Percentiles rank a stretch among this genome's conserved stretches.
Conservation (phyloP, 2,329 filamentous ascomycete species). For the Cercospora sp. region DNA sequence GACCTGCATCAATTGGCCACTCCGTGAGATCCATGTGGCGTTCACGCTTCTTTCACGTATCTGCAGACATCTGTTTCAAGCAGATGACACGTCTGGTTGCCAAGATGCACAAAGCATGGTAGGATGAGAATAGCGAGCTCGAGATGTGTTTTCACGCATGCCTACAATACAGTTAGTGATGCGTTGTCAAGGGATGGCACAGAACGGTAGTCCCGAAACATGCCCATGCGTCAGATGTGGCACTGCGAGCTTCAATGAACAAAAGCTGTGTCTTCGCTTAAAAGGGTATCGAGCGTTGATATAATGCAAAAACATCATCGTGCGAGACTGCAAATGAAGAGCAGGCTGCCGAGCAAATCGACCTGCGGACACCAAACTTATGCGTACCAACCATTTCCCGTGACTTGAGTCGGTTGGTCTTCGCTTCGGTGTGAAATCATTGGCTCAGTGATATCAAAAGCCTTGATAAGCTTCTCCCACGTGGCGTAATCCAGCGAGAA, state of each 20-base stretch:
- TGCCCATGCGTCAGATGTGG: background rate
- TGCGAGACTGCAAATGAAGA: background rate
- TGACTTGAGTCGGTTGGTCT: slow-evolving; percentile 58
- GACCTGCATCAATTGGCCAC: background rate
- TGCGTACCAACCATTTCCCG: slow-evolving; percentile 66
- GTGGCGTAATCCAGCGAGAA: slow-evolving; percentile 82
- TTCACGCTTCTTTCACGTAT: background rate
- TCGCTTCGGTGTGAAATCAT: slow-evolving; percentile 77
- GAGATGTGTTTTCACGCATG: background rate
- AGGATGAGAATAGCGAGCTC: background rate
- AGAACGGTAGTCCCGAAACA: background rate
- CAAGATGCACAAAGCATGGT: too few species aligned
- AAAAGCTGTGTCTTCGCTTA: background rate
- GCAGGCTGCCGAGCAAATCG: background rate
- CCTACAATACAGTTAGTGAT: background rate
- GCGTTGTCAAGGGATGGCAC: background rate
- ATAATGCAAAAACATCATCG: background rate
- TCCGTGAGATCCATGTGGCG: background rate
- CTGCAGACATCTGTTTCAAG: background rate
- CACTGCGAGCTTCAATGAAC: background rate
- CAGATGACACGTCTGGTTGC: background rate
- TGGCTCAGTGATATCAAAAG: slow-evolving; percentile 72
- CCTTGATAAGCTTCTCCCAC: slow-evolving; percentile 76
- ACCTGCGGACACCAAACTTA: slow-evolving; percentile 34
- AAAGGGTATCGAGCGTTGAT: background rate